These are phyloP conservation scores for Psidium friedrichsthalianum DNA, from an alignment of 345 rosid genomes.

Conservation along the genomic window DNA sequence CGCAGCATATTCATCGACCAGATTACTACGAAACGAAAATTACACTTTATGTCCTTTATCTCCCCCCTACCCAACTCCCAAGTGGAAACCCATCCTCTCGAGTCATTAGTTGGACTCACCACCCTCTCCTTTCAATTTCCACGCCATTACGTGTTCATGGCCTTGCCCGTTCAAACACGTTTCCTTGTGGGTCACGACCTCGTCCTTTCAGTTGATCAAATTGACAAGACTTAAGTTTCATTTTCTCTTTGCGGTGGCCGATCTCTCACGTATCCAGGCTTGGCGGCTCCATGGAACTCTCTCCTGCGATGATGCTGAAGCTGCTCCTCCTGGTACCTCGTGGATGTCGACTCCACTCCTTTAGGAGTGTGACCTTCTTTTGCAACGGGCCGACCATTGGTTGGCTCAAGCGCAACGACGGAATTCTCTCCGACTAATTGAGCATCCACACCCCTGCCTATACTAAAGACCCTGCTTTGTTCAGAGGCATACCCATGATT, in stretches of 20 bases:
- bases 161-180: not conserved
- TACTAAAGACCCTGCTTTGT: too few relatives aligned
- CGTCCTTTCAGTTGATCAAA: not conserved
- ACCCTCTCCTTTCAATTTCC: not conserved
- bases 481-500: too few relatives aligned
- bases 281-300: too few relatives aligned
- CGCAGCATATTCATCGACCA: not conserved
- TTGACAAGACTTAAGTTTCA: not conserved
- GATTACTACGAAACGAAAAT: not conserved
- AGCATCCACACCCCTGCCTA: too few relatives aligned
- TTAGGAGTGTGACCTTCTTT: too few relatives aligned
- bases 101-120: not conserved
- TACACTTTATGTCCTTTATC: not conserved
- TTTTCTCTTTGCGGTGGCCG: not conserved
- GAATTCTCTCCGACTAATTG: too few relatives aligned
- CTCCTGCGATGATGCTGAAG: too few relatives aligned
- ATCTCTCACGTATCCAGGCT: too few relatives aligned
- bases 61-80: not conserved
- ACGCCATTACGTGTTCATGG: rapidly evolving
- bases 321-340: too few relatives aligned
- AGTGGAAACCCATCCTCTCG: not conserved
- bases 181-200: not conserved
- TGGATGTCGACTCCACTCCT: too few relatives aligned
- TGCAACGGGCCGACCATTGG: too few relatives aligned
- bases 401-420: too few relatives aligned